Conservation (phyloP, 768 basidiomycete genomes). For the Tephrocybe sp. region DNA sequence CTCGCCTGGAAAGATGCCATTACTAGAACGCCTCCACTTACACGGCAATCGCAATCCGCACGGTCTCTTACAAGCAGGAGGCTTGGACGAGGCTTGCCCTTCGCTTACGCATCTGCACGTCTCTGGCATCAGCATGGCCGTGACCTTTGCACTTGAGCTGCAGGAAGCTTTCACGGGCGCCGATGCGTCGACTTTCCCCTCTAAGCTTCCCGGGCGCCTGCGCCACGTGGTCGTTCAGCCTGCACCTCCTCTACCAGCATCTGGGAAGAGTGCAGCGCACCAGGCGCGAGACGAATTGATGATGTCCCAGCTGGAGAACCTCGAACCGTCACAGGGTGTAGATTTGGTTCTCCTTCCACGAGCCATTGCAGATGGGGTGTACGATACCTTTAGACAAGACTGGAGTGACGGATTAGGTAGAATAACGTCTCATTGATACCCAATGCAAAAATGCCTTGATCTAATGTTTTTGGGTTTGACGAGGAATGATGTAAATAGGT, state of each 20-base stretch:
- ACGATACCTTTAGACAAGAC: constrained; percentile 14
- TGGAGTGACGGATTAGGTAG: constrained; percentile 20
- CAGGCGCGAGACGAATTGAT: constrained; percentile 26
- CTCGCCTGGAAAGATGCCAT: constrained; percentile 31
- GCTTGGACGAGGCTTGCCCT: constrained; percentile 38
- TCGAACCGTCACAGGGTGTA: constrained; percentile 10
- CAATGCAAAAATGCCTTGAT: background rate
- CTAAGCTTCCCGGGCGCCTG: constrained; percentile 24
- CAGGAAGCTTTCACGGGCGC: constrained; percentile 25
- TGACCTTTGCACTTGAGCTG: constrained; percentile 40
- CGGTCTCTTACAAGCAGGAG: constrained; percentile 38
- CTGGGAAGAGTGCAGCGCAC: constrained; percentile 10
- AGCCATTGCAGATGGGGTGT: background rate
- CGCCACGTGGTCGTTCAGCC: constrained; percentile 26
- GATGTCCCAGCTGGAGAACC: constrained; percentile 23
- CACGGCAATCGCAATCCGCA: constrained; percentile 49
- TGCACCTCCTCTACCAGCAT: constrained; percentile 16
- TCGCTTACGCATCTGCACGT: constrained; percentile 34
- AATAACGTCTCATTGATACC: background rate
- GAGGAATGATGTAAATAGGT: background rate
- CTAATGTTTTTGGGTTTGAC: background rate
- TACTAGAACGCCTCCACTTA: constrained; percentile 39
- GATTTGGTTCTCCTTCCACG: constrained; percentile 11
- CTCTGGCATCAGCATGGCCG: constrained; percentile 40
- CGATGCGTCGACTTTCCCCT: constrained; percentile 16